Evolutionary conservation across 768 basidiomycete genomes (phyloP), one percentile per base, ranked within the genome.

Genomic region (Termitomyces sp.): DNA sequence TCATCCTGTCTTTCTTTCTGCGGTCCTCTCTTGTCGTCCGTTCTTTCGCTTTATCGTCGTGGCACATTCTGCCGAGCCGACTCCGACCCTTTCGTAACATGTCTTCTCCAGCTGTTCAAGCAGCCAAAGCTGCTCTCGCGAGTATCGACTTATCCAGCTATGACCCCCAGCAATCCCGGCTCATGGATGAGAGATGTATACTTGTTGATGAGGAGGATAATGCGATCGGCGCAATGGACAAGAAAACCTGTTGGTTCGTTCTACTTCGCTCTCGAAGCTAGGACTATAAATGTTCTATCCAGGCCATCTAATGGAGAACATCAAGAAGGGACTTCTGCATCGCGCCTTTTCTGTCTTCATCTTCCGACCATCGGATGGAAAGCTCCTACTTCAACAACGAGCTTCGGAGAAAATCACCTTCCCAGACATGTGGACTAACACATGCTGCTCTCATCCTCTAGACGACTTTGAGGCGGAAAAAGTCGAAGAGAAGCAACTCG

Each of bases 361-460:
- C 62, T 99, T 98, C 79, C 80, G 94, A 37, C 97, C 97, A 3
- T 85, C 85, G 12, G 94, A 98, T 70, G 97, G 97, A 45, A 91
- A 88, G 71, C 81, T 99, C 17, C 79, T 99, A 27, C 81, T 99
- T 44, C 97, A 99, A 70, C 93, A 94, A 71, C 85, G 97, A 37
- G 97, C 97, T 19, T 79, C 87, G n/a, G 95, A 96, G 76, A 99
- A 99, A 79, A 99, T 99, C 68, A 99, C 97, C 7, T 99, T 99
- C 77, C 97, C 97, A 5, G 82, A 92, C 65, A 95, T 98, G 95
- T 99, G 97, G 97, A 99, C 97, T 32, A 99, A 99, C 73, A 98
- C 97, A 8, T 99, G 97, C 71, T 99, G 96, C 75, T 95, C 92
- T 23, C 96, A 99, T 69, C 96, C 96, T 17, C 79, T 99, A 49